Conservation (phyloP, 352 stramenopile species). For the Phytophthora cryptogea region DNA sequence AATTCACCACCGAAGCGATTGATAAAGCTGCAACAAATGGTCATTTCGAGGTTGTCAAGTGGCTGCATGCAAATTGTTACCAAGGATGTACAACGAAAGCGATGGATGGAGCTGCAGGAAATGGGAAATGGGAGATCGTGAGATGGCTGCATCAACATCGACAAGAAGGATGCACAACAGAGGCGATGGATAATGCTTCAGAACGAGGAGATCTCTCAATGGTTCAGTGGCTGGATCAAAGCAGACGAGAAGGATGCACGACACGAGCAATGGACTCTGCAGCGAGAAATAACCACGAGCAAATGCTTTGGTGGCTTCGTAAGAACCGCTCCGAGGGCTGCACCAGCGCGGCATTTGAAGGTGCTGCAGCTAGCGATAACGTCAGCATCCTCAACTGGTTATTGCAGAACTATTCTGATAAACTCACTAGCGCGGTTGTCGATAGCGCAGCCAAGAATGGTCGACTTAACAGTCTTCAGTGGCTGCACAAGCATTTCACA, state of each 20-base stretch:
- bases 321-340: no score
- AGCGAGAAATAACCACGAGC: no score
- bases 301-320: no score
- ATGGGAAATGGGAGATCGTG: conserved; percentile 1
- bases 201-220: conserved; percentile 3
- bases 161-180: conserved; percentile 18
- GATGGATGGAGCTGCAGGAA: conserved; percentile 14
- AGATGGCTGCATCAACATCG: conserved; percentile 18
- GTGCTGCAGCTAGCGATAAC: no score
- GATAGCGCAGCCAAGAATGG: no score
- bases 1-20: background rate
- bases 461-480: no score
- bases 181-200: conserved; percentile 19
- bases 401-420: no score
- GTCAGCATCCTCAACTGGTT: no score
- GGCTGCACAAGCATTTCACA: no score
- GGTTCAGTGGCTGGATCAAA: conserved; percentile 20
- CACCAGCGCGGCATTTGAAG: no score
- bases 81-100: conserved; percentile 2
- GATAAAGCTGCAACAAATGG: conserved; percentile 10
- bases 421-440: no score
- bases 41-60: conserved; percentile 1
- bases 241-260: conserved; percentile 18
- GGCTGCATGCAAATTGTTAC: background rate
- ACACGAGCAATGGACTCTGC: no score